Base-by-base conservation (phyloP, 75 land plant species). In the Picea sitchensis region DNA sequence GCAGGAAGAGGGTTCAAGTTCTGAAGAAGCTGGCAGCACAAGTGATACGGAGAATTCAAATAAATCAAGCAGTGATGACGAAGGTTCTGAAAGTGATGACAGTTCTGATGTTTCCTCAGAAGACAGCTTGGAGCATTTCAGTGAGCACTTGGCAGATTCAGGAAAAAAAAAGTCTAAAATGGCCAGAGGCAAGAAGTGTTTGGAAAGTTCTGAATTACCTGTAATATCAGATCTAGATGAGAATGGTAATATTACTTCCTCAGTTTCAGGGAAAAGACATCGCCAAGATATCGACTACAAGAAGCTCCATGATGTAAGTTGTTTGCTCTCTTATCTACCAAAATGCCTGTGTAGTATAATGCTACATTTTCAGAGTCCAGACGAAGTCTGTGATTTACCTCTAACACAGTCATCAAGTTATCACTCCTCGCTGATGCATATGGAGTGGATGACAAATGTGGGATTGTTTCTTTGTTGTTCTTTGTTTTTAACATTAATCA, bases 281-380 rank as follows among this genome's bases (percentile, higher is more conserved):
- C 77, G 81, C 17, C 83, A 86, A 68, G 82, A 89, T 59, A 78
- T 88, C 78, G 90, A 92, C 76, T 90, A 92, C 82, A 90, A 90
- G 76, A 93, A 86, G 78, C 80, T 92, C 36, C 58, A 92, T 86
- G 92, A 92, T 84, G 96, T 94, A 76, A 87, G 96, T 85, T 47
- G 51, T 61, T 80, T 57, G 11, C 13, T 57, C 15, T 64, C 21
- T 62, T 62, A 20, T 62, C 23, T 62, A 20, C 23, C 23, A 62
- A 62, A n/a, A 51, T 9, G 2, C 11, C 11, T 9, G 56, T 51
- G 56, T 11, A 11, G 56, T 51, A 51, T 51, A 9, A 9, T 9
- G 12, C 56, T 51, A 51, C 56, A 51, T 51, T 51, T 51, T 51
- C 56, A 51, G 26, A 26, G 26, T 26, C 26, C 26, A 26, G 56